phyloP scores from a whole-genome alignment of 345 rosid genomes.

The Brassica cretica region DNA sequence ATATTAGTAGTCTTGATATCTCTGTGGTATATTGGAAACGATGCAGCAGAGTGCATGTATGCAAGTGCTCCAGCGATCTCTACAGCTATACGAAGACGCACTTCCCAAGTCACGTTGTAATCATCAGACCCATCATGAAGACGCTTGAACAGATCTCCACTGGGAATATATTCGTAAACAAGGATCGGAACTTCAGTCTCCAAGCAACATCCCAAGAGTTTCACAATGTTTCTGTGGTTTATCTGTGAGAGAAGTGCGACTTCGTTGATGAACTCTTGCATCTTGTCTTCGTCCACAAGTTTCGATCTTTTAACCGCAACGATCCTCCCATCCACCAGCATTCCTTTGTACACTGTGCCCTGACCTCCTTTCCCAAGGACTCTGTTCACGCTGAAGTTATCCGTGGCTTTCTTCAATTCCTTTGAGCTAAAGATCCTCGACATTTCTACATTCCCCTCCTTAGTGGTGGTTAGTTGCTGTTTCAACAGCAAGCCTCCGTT shows the following conservation, averaged over 20 bases:
- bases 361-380: constrained; percentile 38
- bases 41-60: constrained; percentile 32
- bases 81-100: constrained; percentile 25
- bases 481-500: constrained; percentile 31
- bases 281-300: constrained; percentile 19
- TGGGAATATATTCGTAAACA: constrained; percentile 34
- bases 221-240: constrained; percentile 34
- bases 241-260: constrained; percentile 25
- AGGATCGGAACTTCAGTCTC: constrained; percentile 34
- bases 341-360: constrained; percentile 38
- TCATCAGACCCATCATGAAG: constrained; percentile 13
- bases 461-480: constrained; percentile 1
- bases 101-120: constrained; percentile 29
- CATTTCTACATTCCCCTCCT: not conserved
- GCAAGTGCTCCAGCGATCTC: constrained; percentile 19
- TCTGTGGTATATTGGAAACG: constrained; percentile 32
- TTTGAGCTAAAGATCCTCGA: constrained; percentile 15
- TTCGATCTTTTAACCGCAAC: constrained; percentile 31
- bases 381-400: constrained; percentile 11
- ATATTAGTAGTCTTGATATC: constrained; percentile 33
- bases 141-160: constrained; percentile 27
- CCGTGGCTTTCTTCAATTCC: constrained; percentile 30
- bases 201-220: constrained; percentile 30
- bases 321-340: constrained; percentile 18
- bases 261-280: constrained; percentile 32